Conservation (phyloP, 352 stramenopile genomes). For the Thalassiosira hispida region DNA sequence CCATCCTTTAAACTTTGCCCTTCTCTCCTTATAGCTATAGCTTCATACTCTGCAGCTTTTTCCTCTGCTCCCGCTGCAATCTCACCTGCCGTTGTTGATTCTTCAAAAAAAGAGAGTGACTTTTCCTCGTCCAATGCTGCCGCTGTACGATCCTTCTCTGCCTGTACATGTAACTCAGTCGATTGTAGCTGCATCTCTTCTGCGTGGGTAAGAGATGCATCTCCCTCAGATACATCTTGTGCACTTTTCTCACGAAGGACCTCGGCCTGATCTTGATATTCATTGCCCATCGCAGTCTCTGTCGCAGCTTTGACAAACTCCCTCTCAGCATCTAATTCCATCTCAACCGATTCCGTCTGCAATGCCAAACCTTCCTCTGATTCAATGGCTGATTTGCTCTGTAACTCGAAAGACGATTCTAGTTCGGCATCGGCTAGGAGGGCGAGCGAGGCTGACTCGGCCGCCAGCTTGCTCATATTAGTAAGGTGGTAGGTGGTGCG, state of each 20-base stretch:
- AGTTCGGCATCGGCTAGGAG: conserved; percentile 1
- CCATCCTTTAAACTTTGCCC: conserved; percentile 18
- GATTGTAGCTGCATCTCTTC: conserved; percentile 10
- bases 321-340: conserved; percentile 8
- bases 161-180: not conserved
- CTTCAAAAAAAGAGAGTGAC: conserved; percentile 9
- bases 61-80: conserved; percentile 16
- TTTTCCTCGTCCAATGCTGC: conserved; percentile 10
- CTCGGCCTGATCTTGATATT: conserved; percentile 25
- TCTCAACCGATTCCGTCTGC: conserved; percentile 31
- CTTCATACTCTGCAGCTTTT: conserved; percentile 19
- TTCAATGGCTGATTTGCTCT: conserved; percentile 19
- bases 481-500: conserved; percentile 20
- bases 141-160: conserved; percentile 12
- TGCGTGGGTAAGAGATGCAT: not conserved
- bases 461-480: conserved; percentile 20
- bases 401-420: conserved; percentile 7
- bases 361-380: conserved; percentile 28
- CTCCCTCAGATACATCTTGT: conserved; percentile 9
- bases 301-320: conserved; percentile 9
- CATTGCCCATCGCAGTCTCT: conserved; percentile 9
- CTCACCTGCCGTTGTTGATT: conserved; percentile 17
- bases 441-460: conserved; percentile 14
- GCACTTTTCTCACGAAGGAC: conserved; percentile 13
- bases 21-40: conserved; percentile 8